These are phyloP conservation scores for Inga laurina DNA, from an alignment of 306 rosid genomes.

Conservation along the genomic window DNA sequence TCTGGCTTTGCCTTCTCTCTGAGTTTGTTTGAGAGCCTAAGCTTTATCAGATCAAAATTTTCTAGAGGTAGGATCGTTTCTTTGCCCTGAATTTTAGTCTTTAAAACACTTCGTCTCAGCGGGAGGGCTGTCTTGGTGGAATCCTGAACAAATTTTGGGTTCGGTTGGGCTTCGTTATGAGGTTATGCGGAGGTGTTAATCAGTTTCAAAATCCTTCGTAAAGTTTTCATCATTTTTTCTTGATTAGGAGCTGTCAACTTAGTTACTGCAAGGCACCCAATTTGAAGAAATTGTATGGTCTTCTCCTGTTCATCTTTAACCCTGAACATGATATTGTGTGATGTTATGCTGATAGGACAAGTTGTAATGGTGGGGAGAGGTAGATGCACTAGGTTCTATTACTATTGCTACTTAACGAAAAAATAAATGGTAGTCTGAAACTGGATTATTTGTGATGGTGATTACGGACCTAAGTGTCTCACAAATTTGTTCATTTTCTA, in stretches of 20 bases:
- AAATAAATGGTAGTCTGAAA: not conserved
- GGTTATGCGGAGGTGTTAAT: not conserved
- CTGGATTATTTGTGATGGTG: not conserved
- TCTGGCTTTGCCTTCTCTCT: constrained; percentile 13
- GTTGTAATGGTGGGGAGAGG: not conserved
- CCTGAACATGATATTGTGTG: not conserved
- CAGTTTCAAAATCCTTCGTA: not conserved
- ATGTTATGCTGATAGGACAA: not conserved
- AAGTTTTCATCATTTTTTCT: not conserved
- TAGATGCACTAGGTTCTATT: not conserved
- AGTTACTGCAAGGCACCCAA: not conserved
- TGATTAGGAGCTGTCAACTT: not conserved
- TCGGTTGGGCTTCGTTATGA: not conserved
- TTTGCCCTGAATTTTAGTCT: not conserved
- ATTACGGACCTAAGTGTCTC: not conserved
- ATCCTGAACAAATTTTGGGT: not conserved
- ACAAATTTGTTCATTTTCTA: not conserved
- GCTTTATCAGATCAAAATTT: not conserved
- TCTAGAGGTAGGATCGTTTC: not conserved
- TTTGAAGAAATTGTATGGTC: not conserved
- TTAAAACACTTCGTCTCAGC: not conserved
- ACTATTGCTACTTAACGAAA: not conserved
- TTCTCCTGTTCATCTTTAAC: constrained; percentile 14
- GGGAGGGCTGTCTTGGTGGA: not conserved
- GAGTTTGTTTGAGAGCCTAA: constrained; percentile 11